A percentile compares a stretch with the other conserved stretches of the same genome.
Evolutionary conservation across 331 rosid genomes (phyloP).

Genomic region (Erythrophleum ivorense): DNA sequence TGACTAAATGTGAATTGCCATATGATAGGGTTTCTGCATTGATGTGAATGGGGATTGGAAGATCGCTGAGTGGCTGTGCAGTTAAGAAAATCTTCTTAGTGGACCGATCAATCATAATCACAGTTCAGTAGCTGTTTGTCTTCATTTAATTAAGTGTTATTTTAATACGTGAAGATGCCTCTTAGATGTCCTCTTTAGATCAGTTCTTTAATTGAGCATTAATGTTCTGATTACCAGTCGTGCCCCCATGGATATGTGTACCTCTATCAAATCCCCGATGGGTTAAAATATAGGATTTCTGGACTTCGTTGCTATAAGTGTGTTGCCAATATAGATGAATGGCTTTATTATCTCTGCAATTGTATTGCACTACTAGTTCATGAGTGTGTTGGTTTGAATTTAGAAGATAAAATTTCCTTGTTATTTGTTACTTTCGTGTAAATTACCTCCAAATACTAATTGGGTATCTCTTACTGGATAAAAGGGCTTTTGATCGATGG

Average conservation of each 20-base stretch:
- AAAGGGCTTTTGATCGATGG: no score
- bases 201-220: not conserved
- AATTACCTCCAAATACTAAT: not conserved
- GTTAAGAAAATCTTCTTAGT: not conserved
- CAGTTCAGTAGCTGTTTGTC: not conserved
- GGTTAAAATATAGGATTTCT: not conserved
- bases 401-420: no score
- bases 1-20: not conserved
- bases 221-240: not conserved
- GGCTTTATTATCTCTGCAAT: not conserved
- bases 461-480: no score
- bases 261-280: not conserved
- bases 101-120: not conserved
- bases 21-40: slow-evolving; percentile 34
- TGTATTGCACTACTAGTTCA: no score
- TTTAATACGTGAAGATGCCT: not conserved
- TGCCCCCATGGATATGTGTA: not conserved
- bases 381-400: not conserved
- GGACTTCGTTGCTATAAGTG: not conserved
- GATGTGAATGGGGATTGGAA: not conserved
- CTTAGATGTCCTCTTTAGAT: not conserved
- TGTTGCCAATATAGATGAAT: not conserved
- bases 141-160: not conserved
- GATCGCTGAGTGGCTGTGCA: not conserved
- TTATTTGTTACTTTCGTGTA: not conserved